phyloP scores from a whole-genome alignment of 331 rosid species.

The Ulmus americana region DNA sequence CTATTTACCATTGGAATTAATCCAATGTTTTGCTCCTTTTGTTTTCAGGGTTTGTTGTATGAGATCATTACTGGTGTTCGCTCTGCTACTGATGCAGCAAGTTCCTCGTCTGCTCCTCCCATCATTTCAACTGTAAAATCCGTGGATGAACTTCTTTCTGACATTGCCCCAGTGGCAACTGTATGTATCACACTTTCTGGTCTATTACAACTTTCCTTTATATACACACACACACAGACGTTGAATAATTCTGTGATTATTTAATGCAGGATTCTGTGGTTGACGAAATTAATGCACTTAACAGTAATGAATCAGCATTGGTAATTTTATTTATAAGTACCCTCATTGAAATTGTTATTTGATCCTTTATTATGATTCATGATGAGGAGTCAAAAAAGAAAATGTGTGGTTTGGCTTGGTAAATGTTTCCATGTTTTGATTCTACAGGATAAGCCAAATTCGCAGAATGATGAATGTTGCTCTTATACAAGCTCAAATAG shows the following conservation, averaged over 20 bases:
- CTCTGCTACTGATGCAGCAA: conserved; percentile 58
- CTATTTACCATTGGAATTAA: not conserved
- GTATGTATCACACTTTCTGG: conserved; percentile 26
- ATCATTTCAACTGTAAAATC: conserved; percentile 49
- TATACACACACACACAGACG: conserved; percentile 7
- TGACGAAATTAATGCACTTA: conserved; percentile 34
- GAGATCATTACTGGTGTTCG: conserved; percentile 76
- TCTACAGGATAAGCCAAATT: conserved; percentile 63
- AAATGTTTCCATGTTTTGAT: conserved; percentile 13
- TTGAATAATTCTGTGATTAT: conserved; percentile 5
- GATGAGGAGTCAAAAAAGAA: conserved; percentile 4
- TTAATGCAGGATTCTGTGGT: conserved; percentile 51
- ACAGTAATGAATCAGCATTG: conserved; percentile 50
- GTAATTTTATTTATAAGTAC: conserved; percentile 36
- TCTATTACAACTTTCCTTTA: conserved; percentile 1
- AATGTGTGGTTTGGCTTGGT: not conserved
- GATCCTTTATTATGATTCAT: not conserved
- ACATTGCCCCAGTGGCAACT: conserved; percentile 47
- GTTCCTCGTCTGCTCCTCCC: conserved; percentile 84
- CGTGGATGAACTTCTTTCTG: conserved; percentile 69
- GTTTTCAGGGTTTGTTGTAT: conserved; percentile 57
- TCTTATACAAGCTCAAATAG: conserved; percentile 92
- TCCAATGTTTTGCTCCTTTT: conserved; percentile 8
- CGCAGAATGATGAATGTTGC: conserved; percentile 76
- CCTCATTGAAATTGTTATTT: conserved; percentile 17